Percentiles rank a stretch among this genome's conserved stretches.
phyloP scores from a whole-genome alignment of 2,329 filamentous ascomycete genomes.

The Fusarium phyllophilum region DNA sequence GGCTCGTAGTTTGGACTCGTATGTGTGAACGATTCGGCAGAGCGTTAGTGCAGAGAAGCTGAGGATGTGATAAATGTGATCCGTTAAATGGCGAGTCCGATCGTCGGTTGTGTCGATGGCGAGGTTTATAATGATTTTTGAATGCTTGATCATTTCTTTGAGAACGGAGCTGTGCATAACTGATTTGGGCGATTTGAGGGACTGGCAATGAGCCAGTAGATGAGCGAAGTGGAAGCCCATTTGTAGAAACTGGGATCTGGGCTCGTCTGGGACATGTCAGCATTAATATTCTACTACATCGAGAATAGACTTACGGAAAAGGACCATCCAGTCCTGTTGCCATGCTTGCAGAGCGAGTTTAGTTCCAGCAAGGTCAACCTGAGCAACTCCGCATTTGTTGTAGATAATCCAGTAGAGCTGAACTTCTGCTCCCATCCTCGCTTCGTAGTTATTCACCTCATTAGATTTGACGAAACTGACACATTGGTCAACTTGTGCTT shows the following conservation, averaged over 20 bases:
- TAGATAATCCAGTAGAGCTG: conserved; percentile 45
- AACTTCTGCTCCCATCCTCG: conserved; percentile 44
- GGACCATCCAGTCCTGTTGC: conserved; percentile 33
- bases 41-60: conserved; percentile 43
- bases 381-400: conserved; percentile 21
- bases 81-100: conserved; percentile 43
- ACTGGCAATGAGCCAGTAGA: conserved; percentile 39
- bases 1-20: conserved; percentile 30
- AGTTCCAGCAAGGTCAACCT: conserved; percentile 9
- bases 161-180: conserved; percentile 21
- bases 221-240: conserved; percentile 46
- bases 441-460: conserved; percentile 39
- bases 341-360: conserved; percentile 32
- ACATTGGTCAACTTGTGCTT: conserved; percentile 38
- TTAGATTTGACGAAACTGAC: conserved; percentile 14
- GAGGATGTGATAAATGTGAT: conserved; percentile 46
- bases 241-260: conserved; percentile 45
- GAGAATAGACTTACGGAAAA: conserved; percentile 31
- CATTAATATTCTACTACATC: accelerated
- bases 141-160: conserved; percentile 38
- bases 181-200: conserved; percentile 29
- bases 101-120: conserved; percentile 45
- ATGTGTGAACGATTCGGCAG: conserved; percentile 37
- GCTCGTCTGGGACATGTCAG: conserved; percentile 32
- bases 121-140: conserved; percentile 42